These are phyloP conservation scores for Fusarium coffeatum DNA, from an alignment of 2,329 filamentous ascomycete species.

Conservation along the genomic window DNA sequence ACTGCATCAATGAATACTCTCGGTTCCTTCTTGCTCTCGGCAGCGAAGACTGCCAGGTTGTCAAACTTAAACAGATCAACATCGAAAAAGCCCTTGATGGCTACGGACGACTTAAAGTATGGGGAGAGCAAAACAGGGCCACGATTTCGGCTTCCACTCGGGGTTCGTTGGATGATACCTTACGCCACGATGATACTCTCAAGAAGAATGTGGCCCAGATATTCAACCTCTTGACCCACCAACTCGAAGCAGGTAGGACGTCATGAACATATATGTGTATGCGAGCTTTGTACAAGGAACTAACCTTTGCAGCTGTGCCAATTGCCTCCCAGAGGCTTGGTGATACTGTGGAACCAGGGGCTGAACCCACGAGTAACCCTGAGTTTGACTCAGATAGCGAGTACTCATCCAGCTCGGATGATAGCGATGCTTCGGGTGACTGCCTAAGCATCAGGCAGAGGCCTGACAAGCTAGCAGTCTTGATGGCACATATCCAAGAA, in stretches of 20 bases:
- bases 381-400: neutral
- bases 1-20: neutral
- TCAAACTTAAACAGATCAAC: neutral
- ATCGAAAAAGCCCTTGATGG: rapidly evolving
- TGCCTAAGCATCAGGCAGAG: rapidly evolving
- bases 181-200: neutral
- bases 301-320: neutral
- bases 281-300: too few relatives aligned
- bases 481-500: neutral
- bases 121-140: neutral
- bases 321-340: neutral
- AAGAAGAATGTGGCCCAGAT: neutral
- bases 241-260: neutral
- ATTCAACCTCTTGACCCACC: neutral
- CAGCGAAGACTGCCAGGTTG: neutral
- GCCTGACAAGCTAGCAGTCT: rapidly evolving
- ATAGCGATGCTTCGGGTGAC: rapidly evolving
- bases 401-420: neutral
- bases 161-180: rapidly evolving
- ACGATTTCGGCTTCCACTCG: rapidly evolving
- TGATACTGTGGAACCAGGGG: rapidly evolving
- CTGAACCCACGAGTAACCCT: neutral
- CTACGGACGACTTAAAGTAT: neutral
- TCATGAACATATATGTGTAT: neutral
- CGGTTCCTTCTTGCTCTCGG: rapidly evolving